Percentiles rank a stretch among this genome's conserved stretches.
These are phyloP conservation scores for Halophytophthora polymorphica DNA, from an alignment of 352 stramenopile species.

Conservation along the genomic window DNA sequence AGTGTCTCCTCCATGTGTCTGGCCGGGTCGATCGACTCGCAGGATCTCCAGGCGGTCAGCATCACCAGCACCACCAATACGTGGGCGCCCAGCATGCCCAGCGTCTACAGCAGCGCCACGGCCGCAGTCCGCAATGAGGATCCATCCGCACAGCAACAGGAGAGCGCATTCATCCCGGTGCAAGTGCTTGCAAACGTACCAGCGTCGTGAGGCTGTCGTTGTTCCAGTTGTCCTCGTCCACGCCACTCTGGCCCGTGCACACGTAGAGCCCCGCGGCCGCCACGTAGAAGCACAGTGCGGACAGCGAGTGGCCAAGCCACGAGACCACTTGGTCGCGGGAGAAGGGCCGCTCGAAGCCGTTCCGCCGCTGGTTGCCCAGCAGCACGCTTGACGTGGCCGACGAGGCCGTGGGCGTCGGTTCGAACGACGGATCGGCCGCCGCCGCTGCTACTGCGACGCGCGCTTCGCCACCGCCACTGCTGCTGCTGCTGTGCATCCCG, in stretches of 20 bases:
- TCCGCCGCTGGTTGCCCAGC: constrained; percentile 47
- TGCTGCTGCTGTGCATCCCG: neutral
- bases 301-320: constrained; percentile 64
- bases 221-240: constrained; percentile 18
- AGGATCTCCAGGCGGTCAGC: constrained; percentile 63
- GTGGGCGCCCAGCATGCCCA: constrained; percentile 52
- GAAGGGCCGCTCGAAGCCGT: constrained; percentile 66
- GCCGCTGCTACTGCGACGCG: constrained; percentile 8
- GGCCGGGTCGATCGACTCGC: constrained; percentile 65
- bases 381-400: constrained; percentile 13
- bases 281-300: constrained; percentile 60
- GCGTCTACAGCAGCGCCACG: constrained; percentile 27
- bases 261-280: constrained; percentile 29
- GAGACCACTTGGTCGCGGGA: constrained; percentile 81
- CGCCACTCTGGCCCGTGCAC: constrained; percentile 7
- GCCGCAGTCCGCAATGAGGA: neutral
- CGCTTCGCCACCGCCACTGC: constrained; percentile 9
- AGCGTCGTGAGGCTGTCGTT: constrained; percentile 14
- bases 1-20: constrained; percentile 30
- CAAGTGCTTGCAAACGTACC: constrained; percentile 16
- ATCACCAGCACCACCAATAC: constrained; percentile 46
- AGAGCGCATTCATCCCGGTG: neutral
- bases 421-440: too few relatives aligned
- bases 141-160: neutral
- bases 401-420: too few relatives aligned